Evolutionary conservation across 768 basidiomycete genomes (phyloP), one percentile per base, ranked within the genome.

Genomic region (Podaxis sp.): DNA sequence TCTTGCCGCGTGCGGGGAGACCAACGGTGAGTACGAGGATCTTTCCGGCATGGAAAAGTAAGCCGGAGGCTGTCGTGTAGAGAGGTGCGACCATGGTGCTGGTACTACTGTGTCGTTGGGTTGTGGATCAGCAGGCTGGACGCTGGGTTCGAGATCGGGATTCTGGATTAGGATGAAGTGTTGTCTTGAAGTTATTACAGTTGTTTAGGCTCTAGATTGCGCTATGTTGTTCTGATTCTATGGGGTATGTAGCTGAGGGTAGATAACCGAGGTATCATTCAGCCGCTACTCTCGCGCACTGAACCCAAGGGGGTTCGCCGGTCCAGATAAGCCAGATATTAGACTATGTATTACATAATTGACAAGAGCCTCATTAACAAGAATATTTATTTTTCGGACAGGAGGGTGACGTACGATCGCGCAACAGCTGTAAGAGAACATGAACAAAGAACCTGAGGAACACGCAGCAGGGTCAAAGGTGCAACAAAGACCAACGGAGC

Each of bases 11-110:
- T 1, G 96, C 95, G 48, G 95, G 95, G 2, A 98, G 80, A 7
- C 96, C 96, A 57, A 98, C 90, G 18, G 95, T 93, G 60, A 95
- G 79, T 50, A 97, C 88, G 23, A 98, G 79, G 70, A 98, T 97
- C 76, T 98, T 94, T 65, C 96, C 96, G 7, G 95, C 95, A 72
- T 94, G 92, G 70, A 88, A 94, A 44, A 94, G 84, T 27, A 92
- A 80, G 11, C 90, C 90, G 57, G 90, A 92, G 47, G 83, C 93
- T 9, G 95, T 98, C 5, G 91, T 94, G 72, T 97, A 98, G 50
- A 98, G 76, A 2, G 95, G 95, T n/a, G 95, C 95, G 14, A 90
- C 93, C 95, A 96, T 93, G n/a, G 44, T 50, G 40, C 7, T 9
- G n/a, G 37, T 14, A n/a, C n/a, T 46, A 27, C 46, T 9, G 57